Evolutionary conservation across 1,284 basidiomycete genomes (phyloP).

Genomic region (Naganishia albida): DNA sequence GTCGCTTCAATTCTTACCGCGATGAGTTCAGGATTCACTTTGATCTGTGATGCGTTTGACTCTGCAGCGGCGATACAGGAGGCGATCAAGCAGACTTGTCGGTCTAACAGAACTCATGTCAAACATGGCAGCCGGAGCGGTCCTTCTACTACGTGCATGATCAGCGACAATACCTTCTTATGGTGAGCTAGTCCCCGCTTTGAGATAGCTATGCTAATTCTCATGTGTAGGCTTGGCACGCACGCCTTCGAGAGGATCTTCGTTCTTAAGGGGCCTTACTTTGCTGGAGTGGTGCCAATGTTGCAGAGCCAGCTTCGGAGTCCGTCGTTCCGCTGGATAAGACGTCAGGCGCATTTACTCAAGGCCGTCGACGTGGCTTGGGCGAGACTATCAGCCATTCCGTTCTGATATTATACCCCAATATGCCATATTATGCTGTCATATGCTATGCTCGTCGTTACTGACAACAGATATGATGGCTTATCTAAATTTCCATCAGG

Average conservation of each 20-base stretch:
- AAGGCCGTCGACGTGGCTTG: slow-evolving; percentile 15
- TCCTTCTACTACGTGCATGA: slow-evolving; percentile 1
- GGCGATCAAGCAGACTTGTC: slow-evolving; percentile 20
- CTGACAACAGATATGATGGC: not conserved
- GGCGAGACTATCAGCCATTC: slow-evolving; percentile 4
- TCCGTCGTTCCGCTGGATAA: slow-evolving; percentile 12
- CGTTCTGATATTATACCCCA: not conserved
- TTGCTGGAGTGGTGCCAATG: slow-evolving; percentile 18
- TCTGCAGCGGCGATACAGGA: slow-evolving; percentile 8
- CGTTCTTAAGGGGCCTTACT: slow-evolving; percentile 13
- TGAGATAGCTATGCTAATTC: not conserved
- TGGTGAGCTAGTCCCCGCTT: slow-evolving; percentile 1
- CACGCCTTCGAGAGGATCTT: slow-evolving; percentile 18
- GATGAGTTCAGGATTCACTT: not conserved
- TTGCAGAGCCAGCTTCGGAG: slow-evolving; percentile 15
- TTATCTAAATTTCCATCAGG: slow-evolving; percentile 46
- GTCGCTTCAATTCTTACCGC: not conserved
- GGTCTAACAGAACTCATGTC: slow-evolving; percentile 15
- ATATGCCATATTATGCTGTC: not conserved
- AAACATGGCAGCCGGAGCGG: not conserved
- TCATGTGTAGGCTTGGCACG: not conserved
- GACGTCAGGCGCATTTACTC: slow-evolving; percentile 8
- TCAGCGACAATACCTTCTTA: slow-evolving; percentile 15
- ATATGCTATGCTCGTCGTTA: not conserved
- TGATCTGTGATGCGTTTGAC: not conserved